These are phyloP conservation scores for Spiromastix sp. DNA, from an alignment of 2,329 filamentous ascomycete species.

Conservation along the genomic window DNA sequence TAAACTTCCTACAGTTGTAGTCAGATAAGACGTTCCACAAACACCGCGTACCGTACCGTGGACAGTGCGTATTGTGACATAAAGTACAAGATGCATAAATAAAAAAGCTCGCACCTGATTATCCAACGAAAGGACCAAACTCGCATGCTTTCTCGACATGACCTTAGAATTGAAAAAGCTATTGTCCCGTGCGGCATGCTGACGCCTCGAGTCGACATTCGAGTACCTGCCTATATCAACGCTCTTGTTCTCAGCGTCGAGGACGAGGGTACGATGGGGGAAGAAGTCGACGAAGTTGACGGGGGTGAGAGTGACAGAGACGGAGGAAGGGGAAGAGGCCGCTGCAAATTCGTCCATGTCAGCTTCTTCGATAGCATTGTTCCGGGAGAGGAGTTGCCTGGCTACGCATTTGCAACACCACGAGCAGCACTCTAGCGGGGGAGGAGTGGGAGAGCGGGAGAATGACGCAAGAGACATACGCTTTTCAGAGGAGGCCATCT, in stretches of 20 bases:
- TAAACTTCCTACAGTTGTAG: constrained; percentile 33
- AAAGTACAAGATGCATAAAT: not conserved
- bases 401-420: not conserved
- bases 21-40: no score
- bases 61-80: constrained; percentile 9
- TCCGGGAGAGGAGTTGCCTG: no score
- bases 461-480: not conserved
- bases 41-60: no score
- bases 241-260: constrained; percentile 17
- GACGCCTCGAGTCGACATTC: constrained; percentile 26
- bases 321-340: constrained; percentile 8
- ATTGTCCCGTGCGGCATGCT: constrained; percentile 28
- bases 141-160: constrained; percentile 37
- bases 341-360: not conserved
- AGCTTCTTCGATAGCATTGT: no score
- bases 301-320: constrained; percentile 23
- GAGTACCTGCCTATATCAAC: constrained; percentile 33
- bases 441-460: not conserved
- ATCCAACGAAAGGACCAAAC: constrained; percentile 19
- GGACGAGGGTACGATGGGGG: constrained; percentile 23
- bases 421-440: not conserved
- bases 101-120: constrained; percentile 17
- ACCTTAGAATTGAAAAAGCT: constrained; percentile 37
- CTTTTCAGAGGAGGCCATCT: no score
- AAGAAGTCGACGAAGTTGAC: constrained; percentile 17